Evolutionary conservation across 225 moss, liverwort and hornwort genomes (phyloP), one percentile per base, ranked within the genome.

Genomic region (Polytrichum commune): DNA sequence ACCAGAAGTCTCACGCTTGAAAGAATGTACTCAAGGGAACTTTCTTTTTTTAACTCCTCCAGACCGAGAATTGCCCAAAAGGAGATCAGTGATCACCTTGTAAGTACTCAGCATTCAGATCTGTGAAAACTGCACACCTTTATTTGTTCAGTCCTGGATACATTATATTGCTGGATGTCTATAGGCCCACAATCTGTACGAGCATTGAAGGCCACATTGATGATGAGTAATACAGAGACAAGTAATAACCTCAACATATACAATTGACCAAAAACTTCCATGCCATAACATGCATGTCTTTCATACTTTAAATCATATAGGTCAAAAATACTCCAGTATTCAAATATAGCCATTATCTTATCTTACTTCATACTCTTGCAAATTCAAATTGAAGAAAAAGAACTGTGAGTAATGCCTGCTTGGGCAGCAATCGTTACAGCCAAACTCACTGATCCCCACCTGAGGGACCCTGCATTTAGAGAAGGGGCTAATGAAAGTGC

Each of bases 401-500:
- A 64, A 64, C 27, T 29, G 10, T 29, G 28, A 69, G 69, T 20
- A 69, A 32, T 87, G 86, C 81, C 83, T 86, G 83, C 69, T 78
- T 60, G 83, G 19, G 76, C 81, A 87, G 66, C 78, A 87, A 61
- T 87, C 78, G 53, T 69, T 69, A 64, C 86, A 83, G 71, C 81
- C 73, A 63, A 76, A 76, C 55, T 81, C 86, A 60, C 74, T 53
- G 55, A 75, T 78, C 24, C 81, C 62, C 25, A 62, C 72, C 22
- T 63, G 69, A 69, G 78, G 68, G 27, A 29, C 78, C 76, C 78
- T 78, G 78, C 83, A 76, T 69, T 74, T 83, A 13, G 46, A 46
- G 3, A 46, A 46, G 0, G 10, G 35, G 46, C 4, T 13, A 16
- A 46, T 46, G 46, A 46, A 16, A 46, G 46, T 46, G 46, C 10